These are phyloP conservation scores for Collybia mongolica DNA, from an alignment of 768 basidiomycete genomes.

Conservation along the genomic window DNA sequence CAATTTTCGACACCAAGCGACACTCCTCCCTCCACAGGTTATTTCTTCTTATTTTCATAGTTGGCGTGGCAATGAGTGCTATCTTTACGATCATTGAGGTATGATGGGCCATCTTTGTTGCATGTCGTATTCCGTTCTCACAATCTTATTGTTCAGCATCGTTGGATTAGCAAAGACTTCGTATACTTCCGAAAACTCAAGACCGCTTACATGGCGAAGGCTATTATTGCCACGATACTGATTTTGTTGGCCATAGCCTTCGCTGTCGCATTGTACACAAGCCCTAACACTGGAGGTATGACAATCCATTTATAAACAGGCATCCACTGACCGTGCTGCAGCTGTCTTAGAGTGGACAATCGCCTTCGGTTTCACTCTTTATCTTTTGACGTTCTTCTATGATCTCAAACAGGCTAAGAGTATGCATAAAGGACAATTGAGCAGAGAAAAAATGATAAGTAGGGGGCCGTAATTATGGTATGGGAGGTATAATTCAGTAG, in stretches of 20 bases:
- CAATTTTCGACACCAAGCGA: conserved; percentile 67
- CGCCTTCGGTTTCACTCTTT: conserved; percentile 70
- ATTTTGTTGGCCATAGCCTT: conserved; percentile 66
- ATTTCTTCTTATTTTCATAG: conserved; percentile 71
- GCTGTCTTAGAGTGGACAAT: conserved; percentile 78
- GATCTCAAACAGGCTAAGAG: conserved; percentile 67
- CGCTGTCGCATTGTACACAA: conserved; percentile 46
- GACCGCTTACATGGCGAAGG: conserved; percentile 61
- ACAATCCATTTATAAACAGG: background rate
- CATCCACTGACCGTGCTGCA: conserved; percentile 16
- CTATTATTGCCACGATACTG: conserved; percentile 53
- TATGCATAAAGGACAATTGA: conserved; percentile 45
- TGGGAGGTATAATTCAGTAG: background rate
- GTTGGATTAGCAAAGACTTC: conserved; percentile 64
- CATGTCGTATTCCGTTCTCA: background rate
- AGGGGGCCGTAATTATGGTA: conserved; percentile 4
- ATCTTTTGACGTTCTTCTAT: conserved; percentile 69
- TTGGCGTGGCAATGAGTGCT: conserved; percentile 69
- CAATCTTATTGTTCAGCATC: conserved; percentile 39
- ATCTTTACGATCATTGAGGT: conserved; percentile 76
- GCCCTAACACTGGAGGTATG: conserved; percentile 50
- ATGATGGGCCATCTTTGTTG: conserved; percentile 11
- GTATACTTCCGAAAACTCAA: conserved; percentile 40
- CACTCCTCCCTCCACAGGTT: conserved; percentile 48
- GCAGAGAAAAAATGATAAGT: conserved; percentile 25